phyloP scores from a whole-genome alignment of 208 protist genomes.

The Leishmania major region DNA sequence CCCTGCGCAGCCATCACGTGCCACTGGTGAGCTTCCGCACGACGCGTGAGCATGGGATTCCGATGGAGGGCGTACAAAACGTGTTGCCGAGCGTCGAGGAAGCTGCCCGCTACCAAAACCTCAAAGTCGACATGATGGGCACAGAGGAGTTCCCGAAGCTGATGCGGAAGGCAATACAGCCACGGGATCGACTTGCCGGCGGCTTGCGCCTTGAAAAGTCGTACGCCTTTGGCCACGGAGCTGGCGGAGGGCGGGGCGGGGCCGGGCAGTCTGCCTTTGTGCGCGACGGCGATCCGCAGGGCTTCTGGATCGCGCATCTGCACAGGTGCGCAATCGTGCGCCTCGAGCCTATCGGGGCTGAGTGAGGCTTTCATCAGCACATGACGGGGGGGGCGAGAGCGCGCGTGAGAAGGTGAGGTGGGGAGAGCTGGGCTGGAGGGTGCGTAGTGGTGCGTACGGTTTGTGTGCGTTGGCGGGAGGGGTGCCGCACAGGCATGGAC shows the following conservation, averaged over 20 bases:
- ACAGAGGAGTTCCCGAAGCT: constrained; percentile 13
- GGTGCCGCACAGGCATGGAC: background rate
- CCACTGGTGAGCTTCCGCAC: constrained; percentile 55
- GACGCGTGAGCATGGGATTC: constrained; percentile 14
- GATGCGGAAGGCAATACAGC: constrained; percentile 18
- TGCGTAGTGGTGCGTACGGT: background rate
- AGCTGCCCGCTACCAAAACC: constrained; percentile 9
- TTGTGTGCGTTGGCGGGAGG: background rate
- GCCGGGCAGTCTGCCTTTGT: constrained; percentile 33
- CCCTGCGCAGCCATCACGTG: constrained; percentile 59
- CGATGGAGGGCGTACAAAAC: background rate
- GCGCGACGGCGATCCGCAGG: constrained; percentile 30
- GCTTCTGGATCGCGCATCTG: constrained; percentile 41
- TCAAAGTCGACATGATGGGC: constrained; percentile 7
- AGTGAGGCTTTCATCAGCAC: background rate
- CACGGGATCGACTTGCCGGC: constrained; percentile 11
- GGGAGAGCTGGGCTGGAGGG: background rate
- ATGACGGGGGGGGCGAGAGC: background rate
- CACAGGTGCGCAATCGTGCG: constrained; percentile 31
- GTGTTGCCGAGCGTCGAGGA: constrained; percentile 23
- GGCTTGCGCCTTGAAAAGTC: constrained; percentile 25
- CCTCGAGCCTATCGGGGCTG: constrained; percentile 33
- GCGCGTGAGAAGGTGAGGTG: background rate
- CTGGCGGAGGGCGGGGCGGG: constrained; percentile 21
- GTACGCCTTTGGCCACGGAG: constrained; percentile 26